These are phyloP conservation scores for Colletotrichum spaethianum DNA, from an alignment of 2,329 filamentous ascomycete genomes.

Conservation along the genomic window DNA sequence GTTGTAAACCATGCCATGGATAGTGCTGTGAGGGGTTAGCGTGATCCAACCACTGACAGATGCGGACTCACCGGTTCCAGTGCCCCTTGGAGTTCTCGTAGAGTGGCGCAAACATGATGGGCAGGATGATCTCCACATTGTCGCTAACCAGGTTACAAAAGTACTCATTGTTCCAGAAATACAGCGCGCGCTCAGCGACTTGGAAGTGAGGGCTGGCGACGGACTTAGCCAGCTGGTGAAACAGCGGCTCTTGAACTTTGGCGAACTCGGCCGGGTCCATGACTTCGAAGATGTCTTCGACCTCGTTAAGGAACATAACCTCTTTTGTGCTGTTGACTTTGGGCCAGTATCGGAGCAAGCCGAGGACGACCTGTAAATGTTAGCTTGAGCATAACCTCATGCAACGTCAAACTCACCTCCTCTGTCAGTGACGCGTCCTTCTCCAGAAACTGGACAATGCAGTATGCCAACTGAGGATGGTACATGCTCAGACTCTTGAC, in stretches of 20 bases:
- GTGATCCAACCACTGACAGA: neutral
- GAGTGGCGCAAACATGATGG: slow-evolving; percentile 98
- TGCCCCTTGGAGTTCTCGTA: slow-evolving; percentile 99
- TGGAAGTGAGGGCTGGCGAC: slow-evolving; percentile 99
- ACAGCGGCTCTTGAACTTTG: slow-evolving; percentile 97
- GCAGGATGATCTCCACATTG: slow-evolving; percentile 97
- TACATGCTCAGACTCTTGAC: slow-evolving; percentile 99
- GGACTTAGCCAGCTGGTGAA: slow-evolving; percentile 97
- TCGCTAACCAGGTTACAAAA: slow-evolving; percentile 99
- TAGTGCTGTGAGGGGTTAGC: slow-evolving; percentile 77
- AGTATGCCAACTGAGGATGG: slow-evolving; percentile 97
- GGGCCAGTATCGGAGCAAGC: slow-evolving; percentile 95
- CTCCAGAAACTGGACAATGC: slow-evolving; percentile 98
- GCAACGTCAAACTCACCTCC: slow-evolving; percentile 73
- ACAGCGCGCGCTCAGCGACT: slow-evolving; percentile 95
- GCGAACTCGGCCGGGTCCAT: slow-evolving; percentile 99
- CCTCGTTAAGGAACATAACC: slow-evolving; percentile 99
- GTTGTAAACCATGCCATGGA: slow-evolving; percentile 99
- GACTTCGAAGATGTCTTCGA: slow-evolving; percentile 99
- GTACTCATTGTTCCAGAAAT: slow-evolving; percentile 99
- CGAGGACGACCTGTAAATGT: slow-evolving; percentile 82
- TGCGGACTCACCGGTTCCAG: slow-evolving; percentile 87
- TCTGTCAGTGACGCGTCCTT: slow-evolving; percentile 98
- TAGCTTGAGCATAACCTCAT: slow-evolving; percentile 37
- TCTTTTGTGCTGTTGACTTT: slow-evolving; percentile 99